Evolutionary conservation across 2,329 filamentous ascomycete species (phyloP), one percentile per base, ranked within the genome.

Genomic region (Exophiala sp.): DNA sequence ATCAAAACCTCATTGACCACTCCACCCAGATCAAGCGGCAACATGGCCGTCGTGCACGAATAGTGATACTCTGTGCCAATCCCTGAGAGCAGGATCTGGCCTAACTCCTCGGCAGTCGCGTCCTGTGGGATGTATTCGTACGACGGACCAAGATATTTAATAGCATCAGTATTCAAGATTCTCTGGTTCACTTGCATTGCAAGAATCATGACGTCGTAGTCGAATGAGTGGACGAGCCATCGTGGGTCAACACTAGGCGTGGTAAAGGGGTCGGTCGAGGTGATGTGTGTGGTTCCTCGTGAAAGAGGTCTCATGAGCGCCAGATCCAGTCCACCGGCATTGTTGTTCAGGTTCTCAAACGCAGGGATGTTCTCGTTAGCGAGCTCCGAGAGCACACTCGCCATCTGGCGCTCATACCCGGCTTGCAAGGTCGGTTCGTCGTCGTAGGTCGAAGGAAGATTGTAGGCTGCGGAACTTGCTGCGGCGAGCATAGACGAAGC

Each of bases 241-340:
- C 72, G 72, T 0, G 77, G 75, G 58, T 79, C 69, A 52, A 76
- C 71, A 20, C 69, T 61, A 0, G 77, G 76, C 1, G 64, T 61
- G 11, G 69, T 67, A 1, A 64, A 59, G 0, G 64, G 65, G 3
- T 69, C 65, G 7, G 60, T 49, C 0, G 71, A 73, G 1, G 50
- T 54, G 39, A 77, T 67, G 0, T 69, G 72, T 1, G 76, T 63
- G 42, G 66, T 75, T 5, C 75, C 75, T 1, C 71, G 68, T 0
- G 72, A 75, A 0, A 71, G 54, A 3, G 73, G 71, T 8, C 53
- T 41, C 59, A 61, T 61, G 35, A 61, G 50, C 9, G 56, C 50
- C 35, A 59, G 24, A 32, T 58, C 56, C 11, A 59, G 45, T 3
- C 50, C 56, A 10, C 59, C 57, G 3, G 56, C 44, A 42, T 61